Evolutionary conservation across 1,284 basidiomycete species (phyloP), one percentile per base, ranked within the genome.

Genomic region (Neonothopanus nambi): DNA sequence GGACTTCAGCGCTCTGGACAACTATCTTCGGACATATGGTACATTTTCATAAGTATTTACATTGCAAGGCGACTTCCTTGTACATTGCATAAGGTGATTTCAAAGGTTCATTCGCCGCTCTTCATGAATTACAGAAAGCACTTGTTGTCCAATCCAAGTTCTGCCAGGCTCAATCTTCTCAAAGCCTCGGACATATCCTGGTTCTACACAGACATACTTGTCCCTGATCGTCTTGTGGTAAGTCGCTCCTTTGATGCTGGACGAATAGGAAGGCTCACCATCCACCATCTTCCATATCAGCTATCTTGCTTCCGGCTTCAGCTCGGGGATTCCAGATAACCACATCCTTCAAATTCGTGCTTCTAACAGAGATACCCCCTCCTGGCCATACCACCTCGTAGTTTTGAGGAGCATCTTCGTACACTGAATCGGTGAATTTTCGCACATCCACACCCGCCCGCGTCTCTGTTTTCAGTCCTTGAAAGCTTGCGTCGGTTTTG

Each of bases 321-420:
- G 76, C 74, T 60, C 83, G 82, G 6, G 93, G 93, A 72, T 96
- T 95, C 93, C 93, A 95, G 39, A 94, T 72, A 8, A 91, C 89
- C 3, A 91, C 81, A 64, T 91, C 85, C 70, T 87, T 85, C 59
- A 94, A 78, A 33, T 84, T 81, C 23, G 67, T 70, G 46, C 82
- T 78, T 58, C 71, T 79, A 50, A 94, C 73, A 50, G 79, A 74
- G 26, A 90, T 59, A 0, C 79, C 77, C 3, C 82, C 80, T 1
- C 67, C 74, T 2, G 78, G 74, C 84, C 88, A 91, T 6, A 67
- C 74, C 4, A 90, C 72, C 41, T 80, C 69, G 61, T 90, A 87
- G 23, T 72, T 70, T 13, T 75, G 71, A 6, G 77, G 68, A 12
- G 80, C 84, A 63, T 85, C 73, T 63, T 87, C 84, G 63, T 92